Conservation (phyloP, 768 basidiomycete species). For the Xerocomus potaroensis region DNA sequence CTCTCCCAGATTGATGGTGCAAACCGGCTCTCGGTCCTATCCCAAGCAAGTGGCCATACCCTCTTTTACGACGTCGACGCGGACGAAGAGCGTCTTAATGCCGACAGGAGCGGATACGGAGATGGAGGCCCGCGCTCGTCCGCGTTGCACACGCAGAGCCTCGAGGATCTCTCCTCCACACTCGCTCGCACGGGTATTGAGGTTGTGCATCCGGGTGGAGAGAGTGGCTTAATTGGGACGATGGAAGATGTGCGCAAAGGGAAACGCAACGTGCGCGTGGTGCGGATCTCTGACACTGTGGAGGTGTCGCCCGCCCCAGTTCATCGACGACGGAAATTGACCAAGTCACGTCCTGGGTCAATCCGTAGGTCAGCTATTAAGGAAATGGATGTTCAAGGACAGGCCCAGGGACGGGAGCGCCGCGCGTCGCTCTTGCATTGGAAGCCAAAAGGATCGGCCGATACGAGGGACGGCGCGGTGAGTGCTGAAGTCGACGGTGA, state of each 20-base stretch:
- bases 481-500: neutral
- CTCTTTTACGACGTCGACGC: slow-evolving; percentile 23
- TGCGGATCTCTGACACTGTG: slow-evolving; percentile 24
- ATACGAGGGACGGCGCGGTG: neutral
- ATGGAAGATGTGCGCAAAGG: slow-evolving; percentile 4
- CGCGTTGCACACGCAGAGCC: slow-evolving; percentile 17
- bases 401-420: slow-evolving; percentile 12
- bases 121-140: neutral
- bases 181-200: slow-evolving; percentile 20
- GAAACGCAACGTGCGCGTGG: slow-evolving; percentile 21
- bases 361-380: neutral
- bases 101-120: neutral
- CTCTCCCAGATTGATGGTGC: slow-evolving; percentile 4
- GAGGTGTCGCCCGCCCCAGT: slow-evolving; percentile 16
- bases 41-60: slow-evolving; percentile 25
- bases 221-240: neutral
- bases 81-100: neutral
- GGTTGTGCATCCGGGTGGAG: neutral
- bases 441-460: slow-evolving; percentile 13
- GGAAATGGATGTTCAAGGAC: neutral
- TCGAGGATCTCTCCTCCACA: slow-evolving; percentile 21
- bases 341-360: slow-evolving; percentile 15
- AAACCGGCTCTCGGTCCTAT: slow-evolving; percentile 22
- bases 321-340: slow-evolving; percentile 19
- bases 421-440: slow-evolving; percentile 20